phyloP scores from a whole-genome alignment of 2,329 filamentous ascomycete genomes.

The Ceratocystis ficicola region DNA sequence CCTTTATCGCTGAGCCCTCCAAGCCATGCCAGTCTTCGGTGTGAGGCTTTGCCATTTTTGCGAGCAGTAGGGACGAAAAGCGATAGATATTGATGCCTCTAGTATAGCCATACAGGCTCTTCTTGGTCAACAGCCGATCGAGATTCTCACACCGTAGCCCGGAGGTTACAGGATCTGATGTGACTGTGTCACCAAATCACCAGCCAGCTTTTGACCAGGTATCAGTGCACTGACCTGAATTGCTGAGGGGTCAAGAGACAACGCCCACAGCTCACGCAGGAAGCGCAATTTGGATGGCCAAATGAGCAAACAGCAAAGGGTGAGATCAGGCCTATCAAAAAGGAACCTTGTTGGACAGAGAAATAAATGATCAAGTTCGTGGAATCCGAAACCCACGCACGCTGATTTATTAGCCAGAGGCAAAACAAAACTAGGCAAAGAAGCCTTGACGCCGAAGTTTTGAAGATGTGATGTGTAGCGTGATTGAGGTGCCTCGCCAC shows the following conservation, averaged over 20 bases:
- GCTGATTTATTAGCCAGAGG: background rate
- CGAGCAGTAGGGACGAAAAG: background rate
- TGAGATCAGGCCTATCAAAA: background rate
- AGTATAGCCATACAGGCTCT: background rate
- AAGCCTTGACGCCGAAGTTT: background rate
- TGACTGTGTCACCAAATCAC: background rate
- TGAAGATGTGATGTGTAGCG: background rate
- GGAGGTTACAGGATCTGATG: slow-evolving; percentile 2
- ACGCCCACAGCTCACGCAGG: background rate
- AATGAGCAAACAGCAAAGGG: background rate
- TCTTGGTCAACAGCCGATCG: background rate
- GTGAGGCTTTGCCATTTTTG: background rate
- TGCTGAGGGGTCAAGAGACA: background rate
- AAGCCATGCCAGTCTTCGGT: slow-evolving; percentile 19
- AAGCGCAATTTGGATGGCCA: background rate
- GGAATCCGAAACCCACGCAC: background rate
- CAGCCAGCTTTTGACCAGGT: background rate
- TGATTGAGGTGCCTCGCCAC: background rate
- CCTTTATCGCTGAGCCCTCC: slow-evolving; percentile 29
- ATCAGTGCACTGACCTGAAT: background rate
- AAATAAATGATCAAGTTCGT: background rate
- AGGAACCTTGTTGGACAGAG: background rate
- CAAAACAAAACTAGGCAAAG: background rate
- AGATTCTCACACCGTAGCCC: slow-evolving; percentile 1
- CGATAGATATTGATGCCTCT: background rate